Percentiles rank a stretch among this genome's conserved stretches.
These are phyloP conservation scores for Meripilus lineatus DNA, from an alignment of 1,284 basidiomycete genomes.

Conservation along the genomic window DNA sequence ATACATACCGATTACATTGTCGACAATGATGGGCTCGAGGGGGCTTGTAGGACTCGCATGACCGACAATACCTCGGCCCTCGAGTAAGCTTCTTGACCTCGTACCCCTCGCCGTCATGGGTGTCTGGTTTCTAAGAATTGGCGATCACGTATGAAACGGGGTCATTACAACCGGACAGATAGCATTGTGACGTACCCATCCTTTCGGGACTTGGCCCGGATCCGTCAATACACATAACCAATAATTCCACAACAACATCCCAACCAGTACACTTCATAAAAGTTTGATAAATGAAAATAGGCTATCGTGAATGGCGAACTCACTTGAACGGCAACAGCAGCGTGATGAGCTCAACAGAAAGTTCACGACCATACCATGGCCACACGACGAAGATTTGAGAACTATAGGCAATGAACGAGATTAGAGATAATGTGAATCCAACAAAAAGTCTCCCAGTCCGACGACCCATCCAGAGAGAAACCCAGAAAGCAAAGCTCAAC, in stretches of 20 bases:
- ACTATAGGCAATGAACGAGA: conserved; percentile 85
- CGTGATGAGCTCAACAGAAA: conserved; percentile 67
- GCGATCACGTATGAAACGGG: conserved; percentile 3
- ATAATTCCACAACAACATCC: conserved; percentile 85
- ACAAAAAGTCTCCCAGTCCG: conserved; percentile 61
- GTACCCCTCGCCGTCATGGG: conserved; percentile 60
- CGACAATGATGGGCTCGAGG: conserved; percentile 86
- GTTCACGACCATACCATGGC: conserved; percentile 80
- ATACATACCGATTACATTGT: conserved; percentile 73
- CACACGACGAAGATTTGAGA: conserved; percentile 88
- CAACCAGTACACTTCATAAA: conserved; percentile 59
- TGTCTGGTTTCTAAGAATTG: conserved; percentile 63
- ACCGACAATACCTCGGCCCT: conserved; percentile 76
- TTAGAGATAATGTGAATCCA: conserved; percentile 69
- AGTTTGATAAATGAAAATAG: background rate
- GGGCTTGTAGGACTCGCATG: conserved; percentile 70
- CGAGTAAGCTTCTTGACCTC: conserved; percentile 87
- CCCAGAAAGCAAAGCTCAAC: conserved; percentile 2
- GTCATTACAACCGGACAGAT: background rate
- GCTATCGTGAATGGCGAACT: conserved; percentile 22
- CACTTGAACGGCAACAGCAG: conserved; percentile 89
- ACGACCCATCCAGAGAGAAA: conserved; percentile 36
- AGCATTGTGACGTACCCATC: conserved; percentile 76
- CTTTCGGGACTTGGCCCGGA: conserved; percentile 77
- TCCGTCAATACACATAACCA: conserved; percentile 75